Evolutionary conservation across 208 protist genomes (phyloP), one percentile per base, ranked within the genome.

Genomic region (Trypanosoma lewisi): DNA sequence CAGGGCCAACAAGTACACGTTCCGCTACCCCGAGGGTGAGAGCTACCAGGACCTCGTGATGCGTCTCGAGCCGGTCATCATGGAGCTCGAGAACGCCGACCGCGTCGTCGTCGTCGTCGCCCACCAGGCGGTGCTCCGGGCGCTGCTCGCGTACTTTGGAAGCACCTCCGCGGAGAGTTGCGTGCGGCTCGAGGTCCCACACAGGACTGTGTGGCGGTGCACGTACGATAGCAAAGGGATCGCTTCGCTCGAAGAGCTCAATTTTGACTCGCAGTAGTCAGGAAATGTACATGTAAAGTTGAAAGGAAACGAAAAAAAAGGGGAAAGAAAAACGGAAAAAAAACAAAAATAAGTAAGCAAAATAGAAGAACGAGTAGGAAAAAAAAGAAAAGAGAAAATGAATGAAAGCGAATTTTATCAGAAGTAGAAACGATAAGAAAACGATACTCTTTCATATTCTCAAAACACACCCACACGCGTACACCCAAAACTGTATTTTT

Each of bases 11-110:
- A 96, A 93, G 70, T 96, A 93, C 60, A 83, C 83, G 30, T 96
- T 92, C 50, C 88, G 91, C 44, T 96, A 96, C 64, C 91, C 91
- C 0, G 77, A 83, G 12, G 91, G 91, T 2, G 91, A 96, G 67
- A 93, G 84, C 63, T 96, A 96, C 50, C 88, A 96, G 52, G 91
- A 96, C 59, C 70, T 96, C 23, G 88, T 94, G 6, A 51, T 82
- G 56, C 87, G 91, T 0, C 77, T 96, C 19, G 87, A 96, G 70
- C 88, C 88, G 0, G 85, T 96, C n/a, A 93, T 96, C 45, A 89
- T 96, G 82, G 86, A 94, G 48, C 77, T 96, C 2, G 87, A 96
- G 69, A 92, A 93, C 55, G 75, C 88, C 1, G 77, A 96, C 52
- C 75, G 79, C 31, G 75, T 89, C 0, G 84, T 96, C 0, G 80